Conservation (phyloP, 2,329 filamentous ascomycete species). For the Pseudogymnoascus sp. region DNA sequence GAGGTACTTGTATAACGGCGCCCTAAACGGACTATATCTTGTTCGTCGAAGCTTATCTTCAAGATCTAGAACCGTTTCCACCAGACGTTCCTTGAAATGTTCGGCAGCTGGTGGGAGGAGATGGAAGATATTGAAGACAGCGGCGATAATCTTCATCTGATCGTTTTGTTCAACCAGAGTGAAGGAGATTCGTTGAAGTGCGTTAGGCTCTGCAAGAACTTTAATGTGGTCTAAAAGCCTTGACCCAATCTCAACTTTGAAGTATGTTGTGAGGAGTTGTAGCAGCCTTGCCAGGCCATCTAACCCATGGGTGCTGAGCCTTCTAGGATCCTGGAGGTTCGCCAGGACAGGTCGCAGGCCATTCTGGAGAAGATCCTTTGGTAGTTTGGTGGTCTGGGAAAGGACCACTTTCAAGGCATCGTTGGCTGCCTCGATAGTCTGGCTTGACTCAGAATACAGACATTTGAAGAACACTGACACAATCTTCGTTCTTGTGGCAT, state of each 20-base stretch:
- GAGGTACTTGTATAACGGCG: constrained; percentile 84
- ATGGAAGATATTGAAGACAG: constrained; percentile 95
- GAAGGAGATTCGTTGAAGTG: constrained; percentile 86
- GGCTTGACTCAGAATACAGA: constrained; percentile 83
- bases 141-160: constrained; percentile 89
- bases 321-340: constrained; percentile 88
- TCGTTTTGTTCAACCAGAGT: constrained; percentile 87
- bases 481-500: constrained; percentile 60
- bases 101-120: constrained; percentile 85
- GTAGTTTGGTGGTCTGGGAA: constrained; percentile 79
- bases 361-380: constrained; percentile 90
- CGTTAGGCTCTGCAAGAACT: constrained; percentile 70
- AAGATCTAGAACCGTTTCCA: constrained; percentile 82
- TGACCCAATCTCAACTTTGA: constrained; percentile 95
- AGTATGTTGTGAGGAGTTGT: constrained; percentile 91
- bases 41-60: constrained; percentile 81
- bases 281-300: constrained; percentile 85
- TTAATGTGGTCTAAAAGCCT: constrained; percentile 92
- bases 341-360: constrained; percentile 92
- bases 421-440: constrained; percentile 90
- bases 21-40: constrained; percentile 82
- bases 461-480: constrained; percentile 98
- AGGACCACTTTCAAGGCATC: constrained; percentile 82
- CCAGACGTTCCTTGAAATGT: constrained; percentile 81
- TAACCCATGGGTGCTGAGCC: constrained; percentile 78